Base-by-base conservation (phyloP, 257 asterid genomes). In the Solanum sparsipilum region DNA sequence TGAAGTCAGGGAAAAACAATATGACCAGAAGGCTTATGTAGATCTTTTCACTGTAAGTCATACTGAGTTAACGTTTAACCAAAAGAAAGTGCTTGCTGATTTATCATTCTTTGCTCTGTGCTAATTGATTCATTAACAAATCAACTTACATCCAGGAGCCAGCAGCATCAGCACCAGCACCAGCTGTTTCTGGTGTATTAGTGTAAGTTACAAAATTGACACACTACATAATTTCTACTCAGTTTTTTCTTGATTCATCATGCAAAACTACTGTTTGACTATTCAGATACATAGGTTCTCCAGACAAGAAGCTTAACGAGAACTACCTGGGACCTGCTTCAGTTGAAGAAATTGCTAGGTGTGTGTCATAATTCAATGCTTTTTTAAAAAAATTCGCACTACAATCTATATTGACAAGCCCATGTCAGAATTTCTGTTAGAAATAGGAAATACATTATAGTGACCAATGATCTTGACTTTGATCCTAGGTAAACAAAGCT, bases 1-100 rank as follows among this genome's bases (percentile, higher is more conserved):
- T 78, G 98, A 97, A 92, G 98, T 96, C 91, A 92, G 99, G 92
- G 99, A 97, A 94, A 95, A 97, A 92, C 99, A 96, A 92, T 97
- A 97, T 67, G 99, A 97, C 93, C 67, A 90, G 93, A 97, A 97
- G 92, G 95, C 88, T 35, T 96, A 92, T 84, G 91, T 96, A 15
- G 96, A 96, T 86, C 91, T 97, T 65, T 97, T 90, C 94, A 92
- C 95, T 35, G 98, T 97, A 92, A 94, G 99, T 44, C 85, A 44
- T 79, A 15, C 39, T 27, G 67, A 44, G 58, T 38, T 31, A n/a
- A 38, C 35, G 2, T 87, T 68, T 68, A 79, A 23, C 65, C 52
- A 18, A 35, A 74, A 25, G 36, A 70, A 36, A n/a, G 58, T 48
- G 48, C 52, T 35, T 5, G 27, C 2, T 39, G 23, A 67, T 16